Base-by-base conservation (phyloP, 129 eudicot genomes). In the Centella asiatica region DNA sequence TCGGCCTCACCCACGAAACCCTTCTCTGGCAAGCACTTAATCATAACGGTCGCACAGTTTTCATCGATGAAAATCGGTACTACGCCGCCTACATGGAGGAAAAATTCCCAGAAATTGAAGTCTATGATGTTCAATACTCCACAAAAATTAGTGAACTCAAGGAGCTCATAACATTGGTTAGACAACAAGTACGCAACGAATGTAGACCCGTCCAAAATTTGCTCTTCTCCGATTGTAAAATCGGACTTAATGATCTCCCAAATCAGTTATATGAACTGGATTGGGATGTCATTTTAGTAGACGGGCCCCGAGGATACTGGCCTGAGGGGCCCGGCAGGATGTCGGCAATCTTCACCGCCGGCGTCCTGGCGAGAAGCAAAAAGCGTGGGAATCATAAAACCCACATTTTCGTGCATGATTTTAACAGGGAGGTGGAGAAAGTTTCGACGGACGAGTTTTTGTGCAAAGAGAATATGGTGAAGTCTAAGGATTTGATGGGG, bases 301-400 rank as follows among this genome's bases (percentile, higher is more conserved):
- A 93, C 19, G 99, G 99, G 22, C 99, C 99, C 2, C 67, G 96
- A 9, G 99, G 96, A 56, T 88, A 93, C 78, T 87, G 95, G 96
- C 96, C 96, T 0, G 90, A 85, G 42, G 95, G 92, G 1, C 99
- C 99, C 4, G 99, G 99, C 29, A 62, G 96, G 49, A 82, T 85
- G 78, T 78, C 99, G 8, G 88, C 96, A 0, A 88, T 93, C 9
- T 93, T 82, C 72, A 93, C 99, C n/a, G 92, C 99, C 4, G 76
- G 85, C 11, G 99, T 93, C 13, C 81, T 93, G 23, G 99, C 96
- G 1, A 50, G 99, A 66, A 93, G 99, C 80, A 93, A 88, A 67
- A 88, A 79, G 32, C 86, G 87, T 2, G 89, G 83, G n/a, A 78
- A 72, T 28, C 78, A 72, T 18, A 93, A 85, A 40, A 93, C 99